Evolutionary conservation across 23 red algal genomes (phyloP), one percentile per base, ranked within the genome.

Genomic region (Agarophyton chilense): DNA sequence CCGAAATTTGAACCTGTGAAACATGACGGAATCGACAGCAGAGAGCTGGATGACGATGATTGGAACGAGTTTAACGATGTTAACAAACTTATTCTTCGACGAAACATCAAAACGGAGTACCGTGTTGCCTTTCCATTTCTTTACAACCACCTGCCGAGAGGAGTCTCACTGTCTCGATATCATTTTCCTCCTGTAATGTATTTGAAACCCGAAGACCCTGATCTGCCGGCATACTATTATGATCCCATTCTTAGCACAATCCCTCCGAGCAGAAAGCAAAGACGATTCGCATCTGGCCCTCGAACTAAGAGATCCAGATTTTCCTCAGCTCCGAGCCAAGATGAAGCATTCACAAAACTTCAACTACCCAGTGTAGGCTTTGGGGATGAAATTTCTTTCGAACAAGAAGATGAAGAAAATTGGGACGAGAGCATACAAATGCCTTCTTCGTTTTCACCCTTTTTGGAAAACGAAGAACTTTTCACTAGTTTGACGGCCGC

Each of bases 1-100:
- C 95, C 95, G n/a, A 94, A 94, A 74, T 98, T 98, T 88, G 95
- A 98, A 73, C 96, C 96, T 14, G 72, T 98, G 26, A 80, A 72
- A 51, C 45, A 82, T 41, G 88, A 94, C 13, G 88, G 79, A 66
- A 86, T 80, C 35, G 76, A 81, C 33, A 77, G 61, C 29, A 78
- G 61, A 31, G 82, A 47, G 44, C 25, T 93, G n/a, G 90, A 94
- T 45, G 92, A 93, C 71, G 96, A 95, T 54, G 96, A 98, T 46
- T 98, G 96, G 96, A 95, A 98, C 52, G 96, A 98, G 62, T 98
- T 98, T 41, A 98, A 95, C 32, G 96, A 98, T 71, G 88, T 98
- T 18, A 88, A 93, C 53, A 95, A 95, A 82, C 90, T 95, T 19
- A 98, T 98, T 46, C 53, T 94, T 26, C 93, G 92, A 51, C 50